These are phyloP conservation scores for Aspergillus tanneri DNA, from an alignment of 2,329 filamentous ascomycete species.

Conservation along the genomic window DNA sequence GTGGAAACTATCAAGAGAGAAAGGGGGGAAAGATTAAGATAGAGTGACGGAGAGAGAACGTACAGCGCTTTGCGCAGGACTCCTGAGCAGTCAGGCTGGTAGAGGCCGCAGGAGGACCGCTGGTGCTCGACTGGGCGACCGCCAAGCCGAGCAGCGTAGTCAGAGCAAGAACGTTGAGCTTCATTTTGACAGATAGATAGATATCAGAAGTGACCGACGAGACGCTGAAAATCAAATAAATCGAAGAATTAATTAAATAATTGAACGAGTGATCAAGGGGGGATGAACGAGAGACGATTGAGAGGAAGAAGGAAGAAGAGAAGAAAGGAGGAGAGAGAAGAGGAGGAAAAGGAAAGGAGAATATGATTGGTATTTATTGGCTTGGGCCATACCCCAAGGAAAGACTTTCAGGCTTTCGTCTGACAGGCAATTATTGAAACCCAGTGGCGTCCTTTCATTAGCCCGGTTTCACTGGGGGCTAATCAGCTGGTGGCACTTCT, in stretches of 20 bases:
- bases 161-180: conserved; percentile 46
- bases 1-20: too few relatives aligned
- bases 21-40: background rate
- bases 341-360: conserved; percentile 6
- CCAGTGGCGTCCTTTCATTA: conserved; percentile 17
- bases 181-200: conserved; percentile 35
- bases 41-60: background rate
- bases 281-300: conserved; percentile 12
- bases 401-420: background rate
- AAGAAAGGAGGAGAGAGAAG: conserved; percentile 12
- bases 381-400: too few relatives aligned
- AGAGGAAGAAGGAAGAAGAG: conserved; percentile 3
- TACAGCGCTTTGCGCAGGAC: conserved; percentile 40
- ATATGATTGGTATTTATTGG: conserved; percentile 1
- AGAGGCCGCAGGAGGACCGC: conserved; percentile 30
- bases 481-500: conserved; percentile 5
- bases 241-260: conserved; percentile 11
- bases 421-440: conserved; percentile 6
- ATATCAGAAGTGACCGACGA: conserved; percentile 1
- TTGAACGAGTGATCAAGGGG: conserved; percentile 9
- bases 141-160: conserved; percentile 47
- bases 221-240: conserved; percentile 6
- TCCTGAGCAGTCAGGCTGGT: conserved; percentile 34
- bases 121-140: conserved; percentile 40
- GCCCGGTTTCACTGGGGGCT: conserved; percentile 21